Base-by-base conservation (phyloP, 2,329 filamentous ascomycete genomes). In the Penicillium sp. region DNA sequence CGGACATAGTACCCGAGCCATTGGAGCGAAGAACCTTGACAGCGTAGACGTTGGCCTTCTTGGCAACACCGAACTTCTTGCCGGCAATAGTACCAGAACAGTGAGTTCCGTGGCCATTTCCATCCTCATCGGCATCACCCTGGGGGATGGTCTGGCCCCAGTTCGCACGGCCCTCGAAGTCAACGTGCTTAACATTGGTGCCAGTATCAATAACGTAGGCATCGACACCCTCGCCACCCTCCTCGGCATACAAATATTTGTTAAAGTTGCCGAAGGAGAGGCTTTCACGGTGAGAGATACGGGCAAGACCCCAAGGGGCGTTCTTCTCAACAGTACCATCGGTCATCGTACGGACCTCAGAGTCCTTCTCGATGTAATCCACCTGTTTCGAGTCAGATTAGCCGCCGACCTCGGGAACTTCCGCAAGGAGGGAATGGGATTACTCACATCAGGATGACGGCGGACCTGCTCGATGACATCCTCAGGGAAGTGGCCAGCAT, bases 131-230 rank as follows among this genome's bases (percentile, higher is more conserved):
- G 48, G 83, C 87, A 73, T 99, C 92, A 59, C 87, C 87, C 45
- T 76, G 65, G 59, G 95, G 95, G 68, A 99, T 92, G 65, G 94
- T 99, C 86, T 96, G 94, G 74, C 94, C 94, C 94, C 94, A 99
- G 69, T 85, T 82, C 67, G 95, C 94, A 76, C 94, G 92, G 60
- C 90, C 94, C 78, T 96, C 93, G 63, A 99, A 99, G 79, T 99
- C 94, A 66, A 96, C 91, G 80, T 99, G 94, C 46, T 93, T 85
- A 65, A 82, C 77, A 82, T 97, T 97, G 83, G 90, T 96, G 70
- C 94, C 95, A 54, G 94, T 99, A 80, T 99, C 94, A 71, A 99
- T 96, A 63, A 99, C 89, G 73, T 99, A 99, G 72, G 94, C 94
- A 77, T 99, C 94, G 66, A 99, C 94, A 75, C 94, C 95, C 82